phyloP scores from a whole-genome alignment of 495 filamentous ascomycete genomes.

The Penicillium riverlandense region DNA sequence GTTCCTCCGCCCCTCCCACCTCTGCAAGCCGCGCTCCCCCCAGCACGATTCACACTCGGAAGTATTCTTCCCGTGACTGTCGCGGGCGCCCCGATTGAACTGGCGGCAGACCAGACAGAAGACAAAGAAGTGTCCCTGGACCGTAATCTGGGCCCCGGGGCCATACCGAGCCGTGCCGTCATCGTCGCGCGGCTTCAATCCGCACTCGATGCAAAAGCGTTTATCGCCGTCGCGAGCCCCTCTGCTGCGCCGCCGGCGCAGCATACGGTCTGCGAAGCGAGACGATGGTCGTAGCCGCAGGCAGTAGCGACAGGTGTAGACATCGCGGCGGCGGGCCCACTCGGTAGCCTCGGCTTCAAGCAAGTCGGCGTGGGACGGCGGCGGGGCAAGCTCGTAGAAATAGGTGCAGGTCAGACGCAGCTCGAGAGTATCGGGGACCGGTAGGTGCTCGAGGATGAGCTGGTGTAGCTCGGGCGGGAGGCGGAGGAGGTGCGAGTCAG shows the following conservation, averaged over 20 bases:
- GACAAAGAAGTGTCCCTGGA: slow-evolving; percentile 16
- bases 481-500: slow-evolving; percentile 21
- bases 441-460: slow-evolving; percentile 46
- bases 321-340: slow-evolving; percentile 15
- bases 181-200: slow-evolving; percentile 15
- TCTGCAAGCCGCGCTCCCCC: background rate
- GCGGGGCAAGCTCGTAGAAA: slow-evolving; percentile 17
- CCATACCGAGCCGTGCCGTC: slow-evolving; percentile 22
- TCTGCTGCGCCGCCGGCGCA: slow-evolving; percentile 15
- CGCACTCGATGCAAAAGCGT: slow-evolving; percentile 34
- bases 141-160: slow-evolving; percentile 18
- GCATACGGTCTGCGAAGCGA: slow-evolving; percentile 26
- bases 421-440: slow-evolving; percentile 47
- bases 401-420: slow-evolving; percentile 41
- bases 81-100: slow-evolving; percentile 11
- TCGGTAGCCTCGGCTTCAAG: slow-evolving; percentile 16
- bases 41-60: slow-evolving; percentile 9
- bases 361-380: slow-evolving; percentile 18
- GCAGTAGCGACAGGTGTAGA: slow-evolving; percentile 34
- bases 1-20: no score
- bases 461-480: slow-evolving; percentile 54
- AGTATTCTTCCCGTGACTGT: slow-evolving; percentile 6
- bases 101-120: slow-evolving; percentile 22
- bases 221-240: slow-evolving; percentile 14
- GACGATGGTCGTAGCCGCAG: slow-evolving; percentile 20